phyloP scores from a whole-genome alignment of 2,329 filamentous ascomycete species.

The Gaeumannomyces sp. region DNA sequence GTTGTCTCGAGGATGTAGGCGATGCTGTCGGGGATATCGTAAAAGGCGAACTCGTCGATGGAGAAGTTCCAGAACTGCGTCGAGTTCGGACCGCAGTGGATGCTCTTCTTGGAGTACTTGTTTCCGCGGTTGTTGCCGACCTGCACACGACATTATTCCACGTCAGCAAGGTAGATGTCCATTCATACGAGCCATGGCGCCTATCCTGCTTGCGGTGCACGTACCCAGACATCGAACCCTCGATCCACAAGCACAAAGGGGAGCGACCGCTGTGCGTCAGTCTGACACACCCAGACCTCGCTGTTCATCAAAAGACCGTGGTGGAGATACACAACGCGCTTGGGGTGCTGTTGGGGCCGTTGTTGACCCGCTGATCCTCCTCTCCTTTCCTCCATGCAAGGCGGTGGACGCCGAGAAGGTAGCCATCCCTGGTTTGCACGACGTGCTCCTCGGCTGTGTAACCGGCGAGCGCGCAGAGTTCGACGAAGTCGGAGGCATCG shows the following conservation, averaged over 20 bases:
- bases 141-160: constrained; percentile 31
- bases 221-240: constrained; percentile 92
- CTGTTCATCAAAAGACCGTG: constrained; percentile 98
- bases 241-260: constrained; percentile 84
- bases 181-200: background rate
- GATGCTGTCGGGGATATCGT: constrained; percentile 95
- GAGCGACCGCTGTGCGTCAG: constrained; percentile 76
- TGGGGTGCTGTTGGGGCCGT: constrained; percentile 60
- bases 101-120: constrained; percentile 97
- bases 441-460: constrained; percentile 96
- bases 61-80: constrained; percentile 93
- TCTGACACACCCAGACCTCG: constrained; percentile 94
- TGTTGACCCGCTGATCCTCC: constrained; percentile 72
- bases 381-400: constrained; percentile 79
- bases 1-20: constrained; percentile 84
- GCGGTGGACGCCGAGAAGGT: constrained; percentile 82
- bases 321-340: constrained; percentile 88
- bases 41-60: constrained; percentile 96
- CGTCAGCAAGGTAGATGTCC: constrained; percentile 1
- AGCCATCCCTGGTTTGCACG: constrained; percentile 90
- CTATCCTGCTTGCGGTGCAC: constrained; percentile 21
- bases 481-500: constrained; percentile 84
- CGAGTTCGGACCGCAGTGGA: constrained; percentile 67
- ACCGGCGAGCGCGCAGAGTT: constrained; percentile 85
- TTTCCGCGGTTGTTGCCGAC: constrained; percentile 97